phyloP scores from a whole-genome alignment of 441 rosid species.

The Brassica hybrid region DNA sequence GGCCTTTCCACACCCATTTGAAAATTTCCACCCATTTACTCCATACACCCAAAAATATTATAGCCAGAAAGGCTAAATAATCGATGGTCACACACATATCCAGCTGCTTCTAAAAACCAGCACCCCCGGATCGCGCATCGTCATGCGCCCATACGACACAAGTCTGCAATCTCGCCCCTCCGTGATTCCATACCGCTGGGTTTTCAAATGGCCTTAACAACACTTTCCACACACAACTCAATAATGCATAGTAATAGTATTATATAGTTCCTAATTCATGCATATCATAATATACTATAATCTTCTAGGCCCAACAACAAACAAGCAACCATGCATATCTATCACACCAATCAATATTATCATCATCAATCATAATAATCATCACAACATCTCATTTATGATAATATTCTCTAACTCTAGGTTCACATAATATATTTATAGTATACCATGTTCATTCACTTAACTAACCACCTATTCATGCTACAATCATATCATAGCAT shows the following conservation, averaged over 20 bases:
- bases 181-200: not conserved
- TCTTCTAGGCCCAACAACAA: too few relatives aligned
- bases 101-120: not conserved
- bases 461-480: too few relatives aligned
- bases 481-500: too few relatives aligned
- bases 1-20: not conserved
- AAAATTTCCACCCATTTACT: too few relatives aligned
- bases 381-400: too few relatives aligned
- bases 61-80: not conserved
- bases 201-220: not conserved
- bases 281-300: not conserved
- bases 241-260: not conserved
- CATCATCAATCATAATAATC: too few relatives aligned
- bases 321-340: too few relatives aligned
- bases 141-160: not conserved
- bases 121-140: not conserved
- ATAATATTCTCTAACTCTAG: too few relatives aligned
- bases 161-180: not conserved
- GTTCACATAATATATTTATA: too few relatives aligned
- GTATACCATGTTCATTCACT: too few relatives aligned
- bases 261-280: not conserved
- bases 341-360: too few relatives aligned
- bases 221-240: not conserved
- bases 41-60: not conserved
- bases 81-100: not conserved